Evolutionary conservation across 1,139 yeast genomes (phyloP), one percentile per base, ranked within the genome.

Genomic region (Pichia norvegensis): DNA sequence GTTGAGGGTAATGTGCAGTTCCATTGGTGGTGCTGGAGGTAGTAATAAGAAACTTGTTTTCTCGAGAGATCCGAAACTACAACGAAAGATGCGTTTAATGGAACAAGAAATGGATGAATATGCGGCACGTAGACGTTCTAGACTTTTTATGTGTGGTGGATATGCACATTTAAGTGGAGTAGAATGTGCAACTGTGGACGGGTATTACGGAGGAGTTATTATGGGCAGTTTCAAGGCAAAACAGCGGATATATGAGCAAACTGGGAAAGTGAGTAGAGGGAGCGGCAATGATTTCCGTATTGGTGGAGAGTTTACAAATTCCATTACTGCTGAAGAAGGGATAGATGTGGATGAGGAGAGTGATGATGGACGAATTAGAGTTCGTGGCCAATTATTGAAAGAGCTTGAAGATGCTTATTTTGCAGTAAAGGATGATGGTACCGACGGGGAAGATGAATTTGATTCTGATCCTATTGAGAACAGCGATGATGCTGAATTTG

Each of bases 291-390:
- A n/a, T 4, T 39, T 44, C 21, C 48, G 66, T 21, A 23, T 62
- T 4, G 67, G 66, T 2, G 67, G 67, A 2, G 51, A 51, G 14
- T 60, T 63, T 35, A 49, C 44, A 7, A 57, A 57, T 42, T 43
- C 51, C 13, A 36, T 59, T 10, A 41, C 52, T n/a, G 54, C 63
- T 1, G 62, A 56, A 35, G 44, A 52, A 21, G 55, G 55, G n/a
- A 54, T 61, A 22, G 40, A 41, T 9, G 31, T 33, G 11, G 46
- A 44, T 1, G 36, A 38, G 4, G 45, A 52, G 6, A 52, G 46
- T 2, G 52, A 46, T 35, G 40, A 44, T 33, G 41, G 45, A 20
- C 43, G 43, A 9, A 9, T 17, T 16, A 33, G 33, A n/a, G 41
- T 25, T 36, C 14, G 39, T 5, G 17, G 8, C n/a, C 11, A 20